Evolutionary conservation across 192 early-diverging fungal species (phyloP).

Genomic region (Coemansia furcata): DNA sequence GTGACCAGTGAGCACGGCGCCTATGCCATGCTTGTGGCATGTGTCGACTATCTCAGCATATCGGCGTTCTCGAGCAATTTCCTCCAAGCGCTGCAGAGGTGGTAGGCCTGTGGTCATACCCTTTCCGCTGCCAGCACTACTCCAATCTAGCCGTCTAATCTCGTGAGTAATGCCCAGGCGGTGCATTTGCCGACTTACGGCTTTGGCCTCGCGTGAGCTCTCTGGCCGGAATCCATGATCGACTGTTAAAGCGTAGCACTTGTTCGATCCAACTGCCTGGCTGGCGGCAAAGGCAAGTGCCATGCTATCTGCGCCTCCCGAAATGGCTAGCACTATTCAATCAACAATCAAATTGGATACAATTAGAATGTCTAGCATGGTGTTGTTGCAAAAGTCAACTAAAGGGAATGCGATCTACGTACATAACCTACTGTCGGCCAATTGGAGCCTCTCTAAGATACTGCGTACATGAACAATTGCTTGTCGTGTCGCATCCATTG

Average conservation of each 20-base stretch:
- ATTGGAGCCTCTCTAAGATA: conserved; percentile 16
- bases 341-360: background rate
- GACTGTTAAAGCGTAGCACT: conserved; percentile 43
- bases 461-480: conserved; percentile 15
- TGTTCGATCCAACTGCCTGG: conserved; percentile 12
- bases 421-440: conserved; percentile 26
- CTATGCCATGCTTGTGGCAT: conserved; percentile 8
- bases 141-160: conserved; percentile 12
- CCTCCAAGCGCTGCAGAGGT: conserved; percentile 30
- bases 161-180: conserved; percentile 38
- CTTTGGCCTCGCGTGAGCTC: conserved; percentile 36
- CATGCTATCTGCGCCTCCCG: conserved; percentile 54
- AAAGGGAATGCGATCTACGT: background rate
- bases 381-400: background rate
- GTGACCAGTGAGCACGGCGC: conserved; percentile 44
- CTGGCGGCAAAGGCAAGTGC: conserved; percentile 47
- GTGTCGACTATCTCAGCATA: conserved; percentile 22
- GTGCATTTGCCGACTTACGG: conserved; percentile 24
- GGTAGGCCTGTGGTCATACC: conserved; percentile 1
- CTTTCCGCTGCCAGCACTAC: background rate
- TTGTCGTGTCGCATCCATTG: background rate
- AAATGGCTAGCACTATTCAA: conserved; percentile 40
- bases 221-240: conserved; percentile 47
- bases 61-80: conserved; percentile 31
- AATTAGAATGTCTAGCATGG: background rate